Evolutionary conservation across 768 basidiomycete species (phyloP).

Genomic region (Hericium erinaceus): DNA sequence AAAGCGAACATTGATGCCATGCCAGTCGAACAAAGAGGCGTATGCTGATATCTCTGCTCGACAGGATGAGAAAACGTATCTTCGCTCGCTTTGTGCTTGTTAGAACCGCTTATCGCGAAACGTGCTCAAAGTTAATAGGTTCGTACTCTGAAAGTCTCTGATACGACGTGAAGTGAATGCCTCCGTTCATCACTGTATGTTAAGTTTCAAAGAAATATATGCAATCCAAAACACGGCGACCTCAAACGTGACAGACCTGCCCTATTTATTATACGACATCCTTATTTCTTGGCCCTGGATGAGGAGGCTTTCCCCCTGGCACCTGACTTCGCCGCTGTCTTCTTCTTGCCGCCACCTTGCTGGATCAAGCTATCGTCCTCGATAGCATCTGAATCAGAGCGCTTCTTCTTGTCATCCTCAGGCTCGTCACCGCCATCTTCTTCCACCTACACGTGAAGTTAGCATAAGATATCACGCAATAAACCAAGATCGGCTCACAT

Average conservation of each 20-base stretch:
- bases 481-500: slow-evolving; percentile 36
- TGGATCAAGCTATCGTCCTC: slow-evolving; percentile 25
- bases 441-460: slow-evolving; percentile 6
- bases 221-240: not conserved
- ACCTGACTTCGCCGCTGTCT: not conserved
- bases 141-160: too few relatives aligned
- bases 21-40: too few relatives aligned
- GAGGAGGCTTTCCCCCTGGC: slow-evolving; percentile 7
- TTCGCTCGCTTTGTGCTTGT: too few relatives aligned
- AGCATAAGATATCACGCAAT: not conserved
- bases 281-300: not conserved
- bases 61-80: too few relatives aligned
- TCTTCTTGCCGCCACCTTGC: slow-evolving; percentile 7
- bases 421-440: slow-evolving; percentile 13
- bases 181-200: too few relatives aligned
- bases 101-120: too few relatives aligned
- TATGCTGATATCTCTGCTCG: too few relatives aligned
- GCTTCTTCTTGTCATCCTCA: slow-evolving; percentile 15
- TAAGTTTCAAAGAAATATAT: not conserved
- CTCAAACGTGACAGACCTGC: not conserved
- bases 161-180: too few relatives aligned
- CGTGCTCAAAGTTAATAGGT: too few relatives aligned
- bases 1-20: too few relatives aligned
- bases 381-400: slow-evolving; percentile 15
- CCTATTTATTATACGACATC: not conserved